A percentile compares a stretch with the other conserved stretches of the same genome.
phyloP scores from a whole-genome alignment of 495 filamentous ascomycete species.

The Saxophila tyrrhenica region DNA sequence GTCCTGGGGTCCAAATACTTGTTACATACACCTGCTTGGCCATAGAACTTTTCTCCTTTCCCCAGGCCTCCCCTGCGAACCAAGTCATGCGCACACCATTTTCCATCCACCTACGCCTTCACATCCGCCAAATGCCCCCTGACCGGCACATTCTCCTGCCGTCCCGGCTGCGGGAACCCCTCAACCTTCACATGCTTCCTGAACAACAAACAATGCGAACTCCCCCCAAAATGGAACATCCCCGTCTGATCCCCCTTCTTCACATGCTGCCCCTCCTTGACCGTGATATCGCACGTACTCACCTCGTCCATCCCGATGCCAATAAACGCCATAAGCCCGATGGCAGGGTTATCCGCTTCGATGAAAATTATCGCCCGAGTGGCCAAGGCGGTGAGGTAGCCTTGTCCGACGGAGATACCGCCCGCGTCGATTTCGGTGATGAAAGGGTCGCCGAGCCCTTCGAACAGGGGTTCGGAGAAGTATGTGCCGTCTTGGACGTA shows the following conservation, averaged over 20 bases:
- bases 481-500: slow-evolving; percentile 46
- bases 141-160: slow-evolving; percentile 47
- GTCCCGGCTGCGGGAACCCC: slow-evolving; percentile 38
- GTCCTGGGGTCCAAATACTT: no score
- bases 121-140: slow-evolving; percentile 40
- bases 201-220: slow-evolving; percentile 53
- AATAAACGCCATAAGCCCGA: slow-evolving; percentile 56
- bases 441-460: slow-evolving; percentile 33
- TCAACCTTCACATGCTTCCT: slow-evolving; percentile 21
- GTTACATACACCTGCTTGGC: no score
- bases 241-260: slow-evolving; percentile 56
- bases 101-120: slow-evolving; percentile 5
- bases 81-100: no score
- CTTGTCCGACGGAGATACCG: slow-evolving; percentile 33
- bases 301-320: slow-evolving; percentile 63
- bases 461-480: slow-evolving; percentile 51
- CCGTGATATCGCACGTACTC: slow-evolving; percentile 54
- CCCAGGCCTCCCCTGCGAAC: no score
- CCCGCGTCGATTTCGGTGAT: slow-evolving; percentile 25
- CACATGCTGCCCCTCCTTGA: slow-evolving; percentile 47
- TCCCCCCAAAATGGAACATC: slow-evolving; percentile 68
- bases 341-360: slow-evolving; percentile 51
- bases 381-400: slow-evolving; percentile 47
- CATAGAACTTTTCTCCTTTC: no score
- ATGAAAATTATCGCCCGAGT: slow-evolving; percentile 58